Evolutionary conservation across 2,329 filamentous ascomycete genomes (phyloP).

Genomic region (Coniochaeta pulveracea): DNA sequence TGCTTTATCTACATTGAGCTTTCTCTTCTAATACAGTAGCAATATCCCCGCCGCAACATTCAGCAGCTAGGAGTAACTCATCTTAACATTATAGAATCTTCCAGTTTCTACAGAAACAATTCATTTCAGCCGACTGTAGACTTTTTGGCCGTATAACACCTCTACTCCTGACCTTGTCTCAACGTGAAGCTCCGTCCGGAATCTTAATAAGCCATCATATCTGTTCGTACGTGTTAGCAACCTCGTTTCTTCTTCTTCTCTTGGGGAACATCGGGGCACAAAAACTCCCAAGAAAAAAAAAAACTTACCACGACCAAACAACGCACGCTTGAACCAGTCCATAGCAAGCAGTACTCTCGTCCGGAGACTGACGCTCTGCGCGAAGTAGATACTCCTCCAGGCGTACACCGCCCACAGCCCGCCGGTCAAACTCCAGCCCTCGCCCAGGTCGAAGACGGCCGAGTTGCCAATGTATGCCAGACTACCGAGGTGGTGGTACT

Average conservation of each 20-base stretch:
- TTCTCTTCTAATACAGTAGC: too few relatives aligned
- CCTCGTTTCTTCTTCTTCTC: neutral
- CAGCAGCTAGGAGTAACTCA: too few relatives aligned
- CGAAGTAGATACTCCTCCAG: slow-evolving; percentile 94
- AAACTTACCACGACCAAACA: slow-evolving; percentile 88
- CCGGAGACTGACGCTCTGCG: slow-evolving; percentile 87
- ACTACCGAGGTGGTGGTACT: slow-evolving; percentile 84
- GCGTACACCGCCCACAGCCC: slow-evolving; percentile 90
- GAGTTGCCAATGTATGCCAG: slow-evolving; percentile 95
- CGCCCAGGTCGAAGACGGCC: slow-evolving; percentile 80
- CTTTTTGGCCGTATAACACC: too few relatives aligned
- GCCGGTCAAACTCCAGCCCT: slow-evolving; percentile 67
- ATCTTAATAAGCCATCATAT: slow-evolving; percentile 3
- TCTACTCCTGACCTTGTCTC: too few relatives aligned
- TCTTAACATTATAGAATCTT: too few relatives aligned
- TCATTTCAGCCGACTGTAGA: too few relatives aligned
- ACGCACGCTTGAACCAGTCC: slow-evolving; percentile 95
- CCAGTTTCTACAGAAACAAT: too few relatives aligned
- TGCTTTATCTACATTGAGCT: too few relatives aligned
- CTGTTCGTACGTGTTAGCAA: neutral
- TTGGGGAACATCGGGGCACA: neutral
- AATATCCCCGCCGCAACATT: too few relatives aligned
- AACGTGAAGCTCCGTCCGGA: too few relatives aligned
- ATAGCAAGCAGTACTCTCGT: slow-evolving; percentile 85
- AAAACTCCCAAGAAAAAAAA: too few relatives aligned